A percentile compares a stretch with the other conserved stretches of the same genome.
These are phyloP conservation scores for Dactylis glomerata DNA, from an alignment of 176 grass and related monocot species.

Conservation along the genomic window DNA sequence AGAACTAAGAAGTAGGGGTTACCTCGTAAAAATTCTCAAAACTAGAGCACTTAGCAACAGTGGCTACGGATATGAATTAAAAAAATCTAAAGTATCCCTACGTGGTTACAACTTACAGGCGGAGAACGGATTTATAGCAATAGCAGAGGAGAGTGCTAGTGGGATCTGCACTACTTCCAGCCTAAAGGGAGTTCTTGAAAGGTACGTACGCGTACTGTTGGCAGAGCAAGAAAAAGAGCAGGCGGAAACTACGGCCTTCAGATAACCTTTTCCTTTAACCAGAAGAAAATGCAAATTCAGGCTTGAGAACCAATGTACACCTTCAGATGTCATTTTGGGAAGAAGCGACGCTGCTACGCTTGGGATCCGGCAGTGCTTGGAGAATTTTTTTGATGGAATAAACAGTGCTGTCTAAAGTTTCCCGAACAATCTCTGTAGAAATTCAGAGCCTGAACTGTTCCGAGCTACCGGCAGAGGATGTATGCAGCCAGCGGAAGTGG, in stretches of 20 bases:
- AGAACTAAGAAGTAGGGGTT: neutral
- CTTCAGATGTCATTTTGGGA: neutral
- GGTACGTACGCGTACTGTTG: neutral
- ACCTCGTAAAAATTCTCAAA: neutral
- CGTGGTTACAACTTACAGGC: conserved; percentile 14
- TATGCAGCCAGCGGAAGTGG: neutral
- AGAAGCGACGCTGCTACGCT: neutral
- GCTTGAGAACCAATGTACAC: conserved; percentile 8
- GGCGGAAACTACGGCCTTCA: neutral
- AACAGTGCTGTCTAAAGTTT: neutral
- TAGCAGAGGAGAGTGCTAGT: neutral
- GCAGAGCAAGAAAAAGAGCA: neutral
- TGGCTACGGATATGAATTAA: neutral
- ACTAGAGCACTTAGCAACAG: neutral
- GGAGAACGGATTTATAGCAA: neutral
- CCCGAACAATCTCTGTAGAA: neutral
- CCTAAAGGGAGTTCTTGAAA: neutral
- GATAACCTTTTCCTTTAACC: neutral
- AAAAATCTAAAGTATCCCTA: neutral
- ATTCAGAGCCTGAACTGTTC: neutral
- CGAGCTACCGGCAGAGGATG: neutral
- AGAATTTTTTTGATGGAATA: too few species aligned
- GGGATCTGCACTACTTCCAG: neutral
- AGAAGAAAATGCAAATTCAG: conserved; percentile 5
- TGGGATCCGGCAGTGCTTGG: neutral